Evolutionary conservation across 352 stramenopile species (phyloP), one percentile per base, ranked within the genome.

Genomic region (Pythium monospermum): DNA sequence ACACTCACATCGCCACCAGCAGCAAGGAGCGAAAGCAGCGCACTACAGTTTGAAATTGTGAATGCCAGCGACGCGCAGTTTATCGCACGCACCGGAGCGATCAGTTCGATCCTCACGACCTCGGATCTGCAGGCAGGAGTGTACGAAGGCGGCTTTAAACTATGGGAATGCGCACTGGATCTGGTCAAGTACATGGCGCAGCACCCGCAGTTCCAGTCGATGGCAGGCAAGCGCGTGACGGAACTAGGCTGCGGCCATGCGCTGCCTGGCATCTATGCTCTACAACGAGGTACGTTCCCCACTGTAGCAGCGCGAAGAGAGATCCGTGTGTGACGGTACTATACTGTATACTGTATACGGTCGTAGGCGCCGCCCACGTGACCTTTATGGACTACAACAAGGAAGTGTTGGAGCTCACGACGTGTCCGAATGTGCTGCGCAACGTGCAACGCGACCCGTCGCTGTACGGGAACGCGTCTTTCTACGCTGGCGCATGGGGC

Each of bases 351-450:
- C 8, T 44, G 0, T 59, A 22, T 40, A 10, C 46, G 28, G n/a
- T 40, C 13, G 23, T 30, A 87, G 74, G 81, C 0, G 83, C 81
- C 0, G n/a, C 72, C 11, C 50, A 74, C 10, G 82, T 92, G 7
- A 59, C 77, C 43, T 94, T 94, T 53, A 88, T 80, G 53, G 83
- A 94, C 63, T 94, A 94, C 62, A 94, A 94, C 57, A 89, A 87
- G 51, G 83, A 94, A 53, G 83, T 94, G 41, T 69, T 94, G 35
- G 81, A 89, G 64, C 76, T 92, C 47, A 87, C 82, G 40, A 92
- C 83, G 46, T 85, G 76, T 31, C 83, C 81, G 12, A 94, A 94
- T 44, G 73, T 90, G 26, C 30, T 67, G n/a, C 59, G 49, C 13
- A 90, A 90, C 57, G 56, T 78, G 4, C 36, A 25, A 1, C 42